Evolutionary conservation across 176 grass and related monocot genomes (phyloP), one percentile per base, ranked within the genome.

Genomic region (Puya raimondii): DNA sequence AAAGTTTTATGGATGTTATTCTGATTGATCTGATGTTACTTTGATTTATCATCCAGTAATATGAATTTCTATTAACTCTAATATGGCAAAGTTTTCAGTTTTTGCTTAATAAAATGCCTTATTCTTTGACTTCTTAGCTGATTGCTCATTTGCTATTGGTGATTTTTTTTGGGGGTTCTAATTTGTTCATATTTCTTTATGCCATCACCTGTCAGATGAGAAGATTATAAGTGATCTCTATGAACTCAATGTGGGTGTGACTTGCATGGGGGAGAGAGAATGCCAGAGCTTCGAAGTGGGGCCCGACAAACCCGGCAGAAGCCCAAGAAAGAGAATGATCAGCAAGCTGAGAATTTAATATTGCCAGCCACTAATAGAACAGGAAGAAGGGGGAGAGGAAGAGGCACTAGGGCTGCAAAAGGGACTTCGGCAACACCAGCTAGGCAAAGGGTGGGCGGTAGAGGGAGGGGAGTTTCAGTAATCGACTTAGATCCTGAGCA

Each of bases 241-340:
- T 22, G 64, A 76, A 70, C 61, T 67, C 66, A 50, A 71, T 72
- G 76, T 68, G 69, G 70, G 64, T 73, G 33, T 79, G 72, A 91
- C 79, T 88, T 96, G 92, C 81, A 96, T 96, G 92, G 92, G 88
- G 77, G 33, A 86, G 83, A 74, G 85, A 91, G 82, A 83, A 96
- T 96, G 92, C 92, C 92, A 79, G 88, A 96, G 81, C 73, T 91
- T 86, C 86, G 88, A 91, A 92, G 88, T 63, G 92, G 92, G 86
- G 83, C 85, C 16, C 86, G 88, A 17, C 92, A 91, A 85, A 82
- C 83, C 74, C 92, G 85, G 80, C 42, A 88, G 75, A 91, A 73
- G 78, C 79, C 88, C 47, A 96, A 84, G 77, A 91, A 88, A 73
- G 83, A 73, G 18, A 80, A 85, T 70, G 81, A 91, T 74, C 76